Evolutionary conservation across 1,284 basidiomycete species (phyloP), one percentile per base, ranked within the genome.

Genomic region (Ceratobasidium sp.): DNA sequence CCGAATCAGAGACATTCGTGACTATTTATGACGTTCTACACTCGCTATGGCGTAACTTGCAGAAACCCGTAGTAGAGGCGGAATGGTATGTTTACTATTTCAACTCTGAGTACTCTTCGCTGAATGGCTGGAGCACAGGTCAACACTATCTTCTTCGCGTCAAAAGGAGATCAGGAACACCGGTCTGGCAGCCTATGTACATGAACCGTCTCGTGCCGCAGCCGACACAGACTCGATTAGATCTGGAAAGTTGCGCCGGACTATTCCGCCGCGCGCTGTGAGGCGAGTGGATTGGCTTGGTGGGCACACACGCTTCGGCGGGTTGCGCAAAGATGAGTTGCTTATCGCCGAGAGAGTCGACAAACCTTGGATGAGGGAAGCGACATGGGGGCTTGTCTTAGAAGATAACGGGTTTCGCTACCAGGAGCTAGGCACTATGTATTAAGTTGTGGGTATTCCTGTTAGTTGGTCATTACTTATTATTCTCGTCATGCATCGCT

Each of bases 261-360:
- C 10, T 33, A 20, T 49, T 44, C 46, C 44, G n/a, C 13, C 20
- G 3, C 64, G 46, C 9, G 44, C 42, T 67, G 42, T 67, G 33
- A 67, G 64, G 64, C 44, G 64, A n/a, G 49, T 67, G 26, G 64
- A 67, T 23, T 67, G 64, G 64, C 64, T 67, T 67, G 64, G 64
- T 2, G 33, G 42, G 23, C 33, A 26, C 5, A 67, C 64, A 13
- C 46, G 64, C 42, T 67, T 67, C 20, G 39, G 33, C 49, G 64
- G 64, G 28, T n/a, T 67, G 39, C 42, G 42, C 26, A 67, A 67
- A 51, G 64, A 67, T 40, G 64, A 67, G 15, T 42, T 6, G 6
- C 44, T 67, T 18, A 67, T 67, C 49, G 42, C 64, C 42, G 44
- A 51, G 23, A 46, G 64, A n/a, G n/a, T 67, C 23, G 42, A 46